These are phyloP conservation scores for Barnettozyma populi DNA, from an alignment of 805 yeast genomes.

Conservation along the genomic window DNA sequence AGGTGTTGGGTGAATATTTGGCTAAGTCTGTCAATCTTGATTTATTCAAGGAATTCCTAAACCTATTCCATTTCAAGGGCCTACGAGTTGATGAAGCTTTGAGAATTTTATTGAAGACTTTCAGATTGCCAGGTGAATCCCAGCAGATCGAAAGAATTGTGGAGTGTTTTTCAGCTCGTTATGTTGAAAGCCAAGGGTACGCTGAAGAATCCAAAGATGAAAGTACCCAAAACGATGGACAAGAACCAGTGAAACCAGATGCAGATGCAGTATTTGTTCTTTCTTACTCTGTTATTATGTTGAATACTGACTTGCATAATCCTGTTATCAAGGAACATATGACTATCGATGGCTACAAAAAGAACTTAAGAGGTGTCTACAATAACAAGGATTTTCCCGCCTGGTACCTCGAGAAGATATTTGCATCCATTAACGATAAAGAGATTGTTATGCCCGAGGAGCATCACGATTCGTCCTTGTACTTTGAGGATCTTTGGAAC, in stretches of 20 bases:
- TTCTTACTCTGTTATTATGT: slow-evolving; percentile 87
- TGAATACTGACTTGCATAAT: slow-evolving; percentile 89
- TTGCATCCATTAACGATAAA: slow-evolving; percentile 68
- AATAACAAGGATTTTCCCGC: slow-evolving; percentile 73
- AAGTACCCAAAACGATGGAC: slow-evolving; percentile 21
- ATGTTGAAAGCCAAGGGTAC: slow-evolving; percentile 54
- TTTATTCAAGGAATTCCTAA: slow-evolving; percentile 59
- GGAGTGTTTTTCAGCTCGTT: slow-evolving; percentile 78
- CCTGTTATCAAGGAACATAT: slow-evolving; percentile 90
- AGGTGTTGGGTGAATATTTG: slow-evolving; percentile 77
- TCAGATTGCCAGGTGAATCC: slow-evolving; percentile 95
- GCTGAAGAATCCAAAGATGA: slow-evolving; percentile 14
- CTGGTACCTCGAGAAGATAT: slow-evolving; percentile 81
- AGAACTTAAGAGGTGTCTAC: slow-evolving; percentile 76
- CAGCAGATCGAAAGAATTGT: slow-evolving; percentile 93
- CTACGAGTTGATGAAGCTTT: slow-evolving; percentile 91
- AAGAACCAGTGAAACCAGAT: slow-evolving; percentile 59
- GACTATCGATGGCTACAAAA: slow-evolving; percentile 77
- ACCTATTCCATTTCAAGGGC: slow-evolving; percentile 65
- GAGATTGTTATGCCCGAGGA: slow-evolving; percentile 98
- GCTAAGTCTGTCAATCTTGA: slow-evolving; percentile 67
- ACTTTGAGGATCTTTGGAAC: slow-evolving; percentile 88
- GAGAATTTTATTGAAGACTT: slow-evolving; percentile 71
- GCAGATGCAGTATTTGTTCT: slow-evolving; percentile 84
- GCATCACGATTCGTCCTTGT: slow-evolving; percentile 85